These are phyloP conservation scores for Kwoniella bestiolae DNA, from an alignment of 768 basidiomycete genomes.

Conservation along the genomic window DNA sequence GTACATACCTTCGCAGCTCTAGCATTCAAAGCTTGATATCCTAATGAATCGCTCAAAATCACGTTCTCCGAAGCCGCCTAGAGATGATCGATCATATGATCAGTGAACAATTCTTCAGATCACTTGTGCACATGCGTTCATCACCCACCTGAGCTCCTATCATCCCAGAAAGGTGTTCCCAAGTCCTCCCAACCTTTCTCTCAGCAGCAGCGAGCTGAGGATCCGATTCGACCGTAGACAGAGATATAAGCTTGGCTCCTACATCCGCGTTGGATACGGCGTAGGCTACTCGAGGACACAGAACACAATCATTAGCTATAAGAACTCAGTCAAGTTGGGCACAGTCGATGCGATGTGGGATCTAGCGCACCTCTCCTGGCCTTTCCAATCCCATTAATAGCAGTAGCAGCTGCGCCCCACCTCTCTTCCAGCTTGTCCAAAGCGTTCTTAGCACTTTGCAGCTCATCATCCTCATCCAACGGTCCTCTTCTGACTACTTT, in stretches of 20 bases:
- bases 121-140: too few relatives aligned
- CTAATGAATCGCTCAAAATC: constrained; percentile 90
- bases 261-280: constrained; percentile 81
- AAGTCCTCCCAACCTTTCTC: constrained; percentile 77
- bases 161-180: constrained; percentile 85
- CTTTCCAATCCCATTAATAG: constrained; percentile 81
- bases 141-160: constrained; percentile 73
- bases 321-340: neutral
- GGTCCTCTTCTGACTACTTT: constrained; percentile 64
- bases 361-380: constrained; percentile 71
- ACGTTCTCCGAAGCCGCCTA: constrained; percentile 89
- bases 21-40: constrained; percentile 97
- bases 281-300: constrained; percentile 63
- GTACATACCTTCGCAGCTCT: constrained; percentile 74
- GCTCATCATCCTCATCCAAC: constrained; percentile 91
- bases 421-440: constrained; percentile 87
- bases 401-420: constrained; percentile 89
- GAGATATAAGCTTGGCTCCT: constrained; percentile 88
- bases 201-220: constrained; percentile 80
- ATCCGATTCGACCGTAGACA: constrained; percentile 86
- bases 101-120: too few relatives aligned
- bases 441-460: constrained; percentile 86
- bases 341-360: neutral
- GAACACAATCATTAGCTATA: neutral
- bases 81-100: too few relatives aligned